Percentiles rank a stretch among this genome's conserved stretches.
Conservation (phyloP, 2,329 filamentous ascomycete genomes). For the Microdochium bolleyi region DNA sequence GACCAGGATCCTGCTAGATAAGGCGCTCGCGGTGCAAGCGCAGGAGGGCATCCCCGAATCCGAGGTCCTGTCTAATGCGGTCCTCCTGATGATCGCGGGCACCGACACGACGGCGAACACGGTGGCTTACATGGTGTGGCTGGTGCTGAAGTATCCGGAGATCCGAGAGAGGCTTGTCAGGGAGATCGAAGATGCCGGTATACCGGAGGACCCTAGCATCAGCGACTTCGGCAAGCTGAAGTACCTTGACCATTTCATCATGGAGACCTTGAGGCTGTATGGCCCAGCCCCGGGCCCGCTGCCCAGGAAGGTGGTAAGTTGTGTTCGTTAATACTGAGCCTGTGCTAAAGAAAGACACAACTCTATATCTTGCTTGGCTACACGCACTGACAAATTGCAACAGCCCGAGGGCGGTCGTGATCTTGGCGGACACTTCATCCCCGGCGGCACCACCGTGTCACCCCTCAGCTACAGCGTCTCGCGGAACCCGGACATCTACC, state of each 20-base stretch:
- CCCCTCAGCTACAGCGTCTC: slow-evolving; percentile 35
- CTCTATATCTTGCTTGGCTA: no score
- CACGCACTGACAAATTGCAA: no score
- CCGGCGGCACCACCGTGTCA: slow-evolving; percentile 24
- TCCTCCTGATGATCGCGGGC: slow-evolving; percentile 24
- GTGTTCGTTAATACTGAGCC: neutral
- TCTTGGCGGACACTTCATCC: slow-evolving; percentile 25
- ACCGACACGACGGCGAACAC: slow-evolving; percentile 38
- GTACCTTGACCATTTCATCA: slow-evolving; percentile 28
- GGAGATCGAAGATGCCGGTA: slow-evolving; percentile 15
- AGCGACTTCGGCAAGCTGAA: slow-evolving; percentile 21
- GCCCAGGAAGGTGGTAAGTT: slow-evolving; percentile 19
- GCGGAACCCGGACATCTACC: slow-evolving; percentile 26
- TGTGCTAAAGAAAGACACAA: no score
- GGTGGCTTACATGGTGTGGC: slow-evolving; percentile 34
- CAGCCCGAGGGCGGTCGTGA: slow-evolving; percentile 22
- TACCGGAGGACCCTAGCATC: slow-evolving; percentile 17
- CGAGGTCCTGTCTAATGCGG: slow-evolving; percentile 30
- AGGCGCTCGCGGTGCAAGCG: neutral
- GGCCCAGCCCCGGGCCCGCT: slow-evolving; percentile 24
- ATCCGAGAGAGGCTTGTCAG: slow-evolving; percentile 17
- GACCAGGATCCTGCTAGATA: neutral
- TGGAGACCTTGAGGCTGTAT: slow-evolving; percentile 32
- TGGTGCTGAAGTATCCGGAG: slow-evolving; percentile 14
- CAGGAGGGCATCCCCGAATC: neutral